These are phyloP conservation scores for Tetrahymena malaccensis DNA, from an alignment of 73 alveolate species.

Conservation along the genomic window DNA sequence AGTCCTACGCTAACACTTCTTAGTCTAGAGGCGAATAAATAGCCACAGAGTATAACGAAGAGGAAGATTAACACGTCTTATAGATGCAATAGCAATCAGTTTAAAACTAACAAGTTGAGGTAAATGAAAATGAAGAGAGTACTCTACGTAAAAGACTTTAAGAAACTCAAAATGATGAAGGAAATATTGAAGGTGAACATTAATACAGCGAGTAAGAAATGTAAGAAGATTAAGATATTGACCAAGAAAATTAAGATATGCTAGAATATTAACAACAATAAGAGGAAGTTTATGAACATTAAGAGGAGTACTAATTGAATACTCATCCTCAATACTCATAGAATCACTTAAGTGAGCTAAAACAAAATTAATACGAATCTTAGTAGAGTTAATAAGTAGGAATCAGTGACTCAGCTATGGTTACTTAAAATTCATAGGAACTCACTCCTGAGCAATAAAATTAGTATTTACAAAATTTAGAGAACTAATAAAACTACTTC, in stretches of 20 bases:
- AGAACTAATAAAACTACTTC: background rate
- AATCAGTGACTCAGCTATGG: background rate
- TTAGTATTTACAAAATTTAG: background rate
- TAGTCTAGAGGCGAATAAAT: background rate
- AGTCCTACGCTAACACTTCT: background rate
- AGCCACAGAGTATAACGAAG: background rate
- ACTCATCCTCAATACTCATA: background rate
- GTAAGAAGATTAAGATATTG: background rate
- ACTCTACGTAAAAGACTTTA: background rate
- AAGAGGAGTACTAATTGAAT: background rate
- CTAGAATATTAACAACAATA: background rate
- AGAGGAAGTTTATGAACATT: background rate
- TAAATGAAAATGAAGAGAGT: background rate
- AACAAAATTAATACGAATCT: background rate
- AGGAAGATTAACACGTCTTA: background rate
- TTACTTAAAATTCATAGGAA: background rate
- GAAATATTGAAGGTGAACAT: background rate
- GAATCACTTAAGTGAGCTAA: background rate
- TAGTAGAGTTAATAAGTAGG: background rate
- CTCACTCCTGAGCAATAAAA: background rate
- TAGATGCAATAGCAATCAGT: background rate
- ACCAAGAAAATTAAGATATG: background rate
- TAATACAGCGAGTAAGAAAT: background rate
- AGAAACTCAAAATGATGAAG: background rate
- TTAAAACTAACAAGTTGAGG: background rate